Percentiles rank a stretch among this genome's conserved stretches.
These are phyloP conservation scores for Yamadazyma triangularis DNA, from an alignment of 1,139 yeast species.

Conservation along the genomic window DNA sequence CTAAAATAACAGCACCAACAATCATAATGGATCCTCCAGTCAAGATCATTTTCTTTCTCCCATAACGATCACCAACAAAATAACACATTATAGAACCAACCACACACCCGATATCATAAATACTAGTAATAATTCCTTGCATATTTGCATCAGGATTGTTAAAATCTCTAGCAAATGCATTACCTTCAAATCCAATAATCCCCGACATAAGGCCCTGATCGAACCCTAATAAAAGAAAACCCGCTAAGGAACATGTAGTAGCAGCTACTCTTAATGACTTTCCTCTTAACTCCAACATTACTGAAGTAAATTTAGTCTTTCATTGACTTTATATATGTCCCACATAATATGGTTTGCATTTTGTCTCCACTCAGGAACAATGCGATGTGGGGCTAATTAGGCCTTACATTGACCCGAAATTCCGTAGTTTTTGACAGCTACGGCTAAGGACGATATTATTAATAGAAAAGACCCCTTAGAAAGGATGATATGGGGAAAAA, in stretches of 20 bases:
- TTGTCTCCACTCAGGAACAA: no score
- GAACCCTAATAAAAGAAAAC: constrained; percentile 9
- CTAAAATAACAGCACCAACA: constrained; percentile 29
- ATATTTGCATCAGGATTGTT: constrained; percentile 17
- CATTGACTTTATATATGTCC: no score
- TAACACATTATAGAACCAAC: constrained; percentile 27
- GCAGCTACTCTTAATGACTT: background rate
- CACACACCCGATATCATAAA: constrained; percentile 29
- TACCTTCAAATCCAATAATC: background rate
- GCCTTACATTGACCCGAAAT: no score
- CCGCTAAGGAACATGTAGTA: constrained; percentile 3
- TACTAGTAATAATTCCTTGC: constrained; percentile 27
- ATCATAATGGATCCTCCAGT: constrained; percentile 25
- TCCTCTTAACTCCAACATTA: background rate
- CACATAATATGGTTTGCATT: no score
- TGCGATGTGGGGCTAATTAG: no score
- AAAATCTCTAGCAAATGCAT: constrained; percentile 5
- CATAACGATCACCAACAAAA: constrained; percentile 27
- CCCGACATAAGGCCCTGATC: constrained; percentile 9
- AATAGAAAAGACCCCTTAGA: no score
- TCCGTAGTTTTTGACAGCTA: no score
- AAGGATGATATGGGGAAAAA: no score
- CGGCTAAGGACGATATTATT: no score
- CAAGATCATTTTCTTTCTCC: constrained; percentile 25
- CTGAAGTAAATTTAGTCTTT: no score